Base-by-base conservation (phyloP, 148 eudicot species). In the Vaccinium corymbosum region DNA sequence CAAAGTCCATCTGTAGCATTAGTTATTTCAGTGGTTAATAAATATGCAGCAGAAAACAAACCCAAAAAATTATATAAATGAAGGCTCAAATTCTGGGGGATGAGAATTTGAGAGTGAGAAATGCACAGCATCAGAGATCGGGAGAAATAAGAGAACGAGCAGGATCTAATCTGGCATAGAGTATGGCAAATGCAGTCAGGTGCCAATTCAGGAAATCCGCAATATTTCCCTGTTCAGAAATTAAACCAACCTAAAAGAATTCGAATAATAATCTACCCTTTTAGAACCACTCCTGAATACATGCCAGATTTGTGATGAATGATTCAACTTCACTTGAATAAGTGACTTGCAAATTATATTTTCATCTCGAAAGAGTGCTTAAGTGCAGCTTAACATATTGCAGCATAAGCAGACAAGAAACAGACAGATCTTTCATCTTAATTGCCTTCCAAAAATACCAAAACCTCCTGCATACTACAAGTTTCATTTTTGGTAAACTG, bases 1-100 rank as follows among this genome's bases (percentile, higher is more conserved):
- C 85, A 94, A 90, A 97, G 91, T 86, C 92, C 93, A 93, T 93
- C 94, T 89, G 95, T 93, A 87, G 92, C 93, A 90, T 95, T 93
- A 96, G 98, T 91, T 88, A 79, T 92, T 83, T 88, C 89, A 90
- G 82, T 86, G 90, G 94, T 90, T 89, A 91, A 92, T 88, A 84
- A 71, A 85, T 59, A 74, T 22, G 84, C 81, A 83, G 59, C 80
- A 81, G 68, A 83, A 85, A n/a, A 4, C 38, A 78, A 9, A 72
- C 50, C 17, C 57, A 78, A 81, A 77, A 55, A 52, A 22, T 27
- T 76, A 76, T 16, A 73, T 48, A 6, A 42, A 56, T 29, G 53
- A 81, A 49, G 76, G 20, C 49, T 51, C 7, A 68, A 79, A 42
- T 27, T 81, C 19, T 51, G 16, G 42, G 49, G 76, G 76, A 35